Evolutionary conservation across 1,139 yeast genomes (phyloP), one percentile per base, ranked within the genome.

Genomic region (Blastobotrys proliferans): DNA sequence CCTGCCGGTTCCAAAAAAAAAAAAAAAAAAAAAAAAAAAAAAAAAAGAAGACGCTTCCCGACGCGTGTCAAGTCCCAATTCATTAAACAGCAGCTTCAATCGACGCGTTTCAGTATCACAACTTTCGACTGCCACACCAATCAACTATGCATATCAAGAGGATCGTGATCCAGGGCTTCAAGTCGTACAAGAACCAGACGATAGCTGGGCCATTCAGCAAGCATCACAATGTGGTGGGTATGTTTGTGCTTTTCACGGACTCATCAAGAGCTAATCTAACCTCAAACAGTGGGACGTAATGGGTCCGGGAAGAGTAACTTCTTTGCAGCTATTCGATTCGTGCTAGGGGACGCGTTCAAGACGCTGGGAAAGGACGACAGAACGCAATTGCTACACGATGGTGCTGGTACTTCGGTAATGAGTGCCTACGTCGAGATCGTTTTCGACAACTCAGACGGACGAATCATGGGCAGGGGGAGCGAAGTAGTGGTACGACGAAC

Each of bases 241-340:
- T 17, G 54, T 44, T 16, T 17, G 11, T 13, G 14, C 6, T 29
- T 29, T 14, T 29, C 14, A 27, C 31, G 16, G 24, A 17, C 28
- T 38, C 34, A 31, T 18, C 20, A 6, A 6, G 13, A 16, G 32
- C 39, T 35, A 34, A 34, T 36, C 16, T 35, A 28, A 8, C 10
- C 27, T 24, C n/a, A n/a, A 22, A 18, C 21, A 55, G 71, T 92
- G 24, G 99, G 99, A 3, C 70, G 96, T 41, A 92, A 92, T 63
- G 99, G 99, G 13, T 84, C 96, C 6, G 99, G 99, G 13, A 92
- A 92, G 63, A 86, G 96, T 40, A 92, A 92, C 63, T 85, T 94
- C 66, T 92, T 92, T 63, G 92, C 96, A 14, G 98, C 98, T 9
- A 85, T 92, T 46, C 71, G 97, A 49, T 94, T 90, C 65, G 97